Conservation (phyloP, 1,284 basidiomycete genomes). For the Trametes polyzona region DNA sequence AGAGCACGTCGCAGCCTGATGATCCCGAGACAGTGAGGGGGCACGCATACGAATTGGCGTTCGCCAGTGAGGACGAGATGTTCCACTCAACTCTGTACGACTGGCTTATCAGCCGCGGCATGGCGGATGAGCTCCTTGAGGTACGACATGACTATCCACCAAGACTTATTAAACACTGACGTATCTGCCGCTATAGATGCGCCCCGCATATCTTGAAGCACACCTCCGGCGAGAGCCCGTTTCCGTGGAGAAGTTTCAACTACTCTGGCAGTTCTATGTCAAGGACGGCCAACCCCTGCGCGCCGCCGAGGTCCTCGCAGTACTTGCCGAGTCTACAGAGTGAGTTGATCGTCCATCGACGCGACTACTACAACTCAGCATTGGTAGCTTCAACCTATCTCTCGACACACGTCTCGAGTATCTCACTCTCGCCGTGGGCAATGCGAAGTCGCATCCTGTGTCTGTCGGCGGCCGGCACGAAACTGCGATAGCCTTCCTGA, state of each 20-base stretch:
- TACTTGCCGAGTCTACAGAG: conserved; percentile 86
- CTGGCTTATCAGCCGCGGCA: conserved; percentile 82
- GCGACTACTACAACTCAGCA: background rate
- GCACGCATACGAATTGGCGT: conserved; percentile 82
- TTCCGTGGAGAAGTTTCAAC: conserved; percentile 82
- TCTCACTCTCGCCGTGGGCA: conserved; percentile 91
- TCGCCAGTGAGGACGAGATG: conserved; percentile 86
- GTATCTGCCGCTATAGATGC: conserved; percentile 56
- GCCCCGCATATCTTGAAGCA: conserved; percentile 84
- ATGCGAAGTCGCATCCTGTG: conserved; percentile 92
- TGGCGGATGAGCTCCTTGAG: conserved; percentile 90
- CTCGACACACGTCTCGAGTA: conserved; percentile 84
- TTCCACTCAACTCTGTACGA: conserved; percentile 96
- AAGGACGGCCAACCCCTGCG: conserved; percentile 84
- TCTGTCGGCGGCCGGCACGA: conserved; percentile 78
- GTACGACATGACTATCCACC: conserved; percentile 46
- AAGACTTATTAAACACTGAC: conserved; percentile 1
- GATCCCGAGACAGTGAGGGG: conserved; percentile 69
- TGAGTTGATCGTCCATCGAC: conserved; percentile 42
- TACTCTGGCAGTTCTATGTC: conserved; percentile 97
- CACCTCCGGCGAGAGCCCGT: conserved; percentile 86
- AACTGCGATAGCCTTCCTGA: conserved; percentile 88
- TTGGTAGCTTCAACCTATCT: conserved; percentile 63
- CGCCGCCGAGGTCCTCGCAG: conserved; percentile 88
- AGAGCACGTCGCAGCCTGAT: conserved; percentile 39